Evolutionary conservation across 129 eudicot genomes (phyloP), one percentile per base, ranked within the genome.

Genomic region (Flaveria linearis): DNA sequence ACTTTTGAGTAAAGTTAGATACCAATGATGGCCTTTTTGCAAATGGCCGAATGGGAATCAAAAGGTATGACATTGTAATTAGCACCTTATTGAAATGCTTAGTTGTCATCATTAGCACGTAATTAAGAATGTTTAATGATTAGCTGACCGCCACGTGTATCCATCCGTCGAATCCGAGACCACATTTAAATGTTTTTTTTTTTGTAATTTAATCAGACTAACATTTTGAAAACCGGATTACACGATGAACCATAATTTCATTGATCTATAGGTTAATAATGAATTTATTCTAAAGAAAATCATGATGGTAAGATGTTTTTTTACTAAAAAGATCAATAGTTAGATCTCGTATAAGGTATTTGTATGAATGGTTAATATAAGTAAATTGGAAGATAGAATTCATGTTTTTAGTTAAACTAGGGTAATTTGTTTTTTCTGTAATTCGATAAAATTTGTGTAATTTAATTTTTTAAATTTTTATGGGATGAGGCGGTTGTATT

Each of bases 31-130:
- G 2, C 33, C 30, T 56, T 56, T 56, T 36, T 36, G 41, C 41
- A 36, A 36, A 36, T 36, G 41, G 16, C 4, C 30, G 26, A 57
- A 57, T 9, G 10, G 30, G 64, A 57, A 9, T 3, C 23, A 14
- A 57, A 28, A 57, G 14, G 14, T 20, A 2, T 20, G 23, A 22
- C 33, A 22, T 57, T 57, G 64, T 57, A 57, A 57, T 22, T 57
- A 57, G 64, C 33, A 57, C 0, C 5, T 49, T 49, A 49, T 11
- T 12, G 5, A 49, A 49, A 22, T 57, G 33, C 10, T 57, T 57
- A 57, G 64, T 15, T 57, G 64, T 57, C 33, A 57, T 57, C 64
- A 57, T 57, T 57, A 57, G 33, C 33, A 57, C 64, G 22, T 57
- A 57, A 22, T 57, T 57, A n/a, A 57, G 64, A 22, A 8, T 20